These are phyloP conservation scores for Coemansia sp. DNA, from an alignment of 192 early-diverging fungal genomes.

Conservation along the genomic window DNA sequence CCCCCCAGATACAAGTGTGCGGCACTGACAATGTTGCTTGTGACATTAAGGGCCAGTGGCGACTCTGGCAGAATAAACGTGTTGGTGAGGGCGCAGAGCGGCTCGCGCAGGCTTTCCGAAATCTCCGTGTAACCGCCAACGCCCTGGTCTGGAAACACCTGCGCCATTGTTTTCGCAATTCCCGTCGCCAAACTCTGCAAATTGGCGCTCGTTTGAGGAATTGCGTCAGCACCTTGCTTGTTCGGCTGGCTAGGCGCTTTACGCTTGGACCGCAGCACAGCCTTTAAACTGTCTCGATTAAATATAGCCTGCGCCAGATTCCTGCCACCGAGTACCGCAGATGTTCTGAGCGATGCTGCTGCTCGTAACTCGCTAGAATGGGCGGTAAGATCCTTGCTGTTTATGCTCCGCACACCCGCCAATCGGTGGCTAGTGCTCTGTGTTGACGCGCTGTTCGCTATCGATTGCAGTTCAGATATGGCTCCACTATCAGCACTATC, in stretches of 20 bases:
- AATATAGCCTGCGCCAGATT: background rate
- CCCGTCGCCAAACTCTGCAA: slow-evolving; percentile 17
- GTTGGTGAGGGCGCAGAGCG: slow-evolving; percentile 20
- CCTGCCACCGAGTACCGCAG: background rate
- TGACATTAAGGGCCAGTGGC: slow-evolving; percentile 27
- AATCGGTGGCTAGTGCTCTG: background rate
- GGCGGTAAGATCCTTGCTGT: background rate
- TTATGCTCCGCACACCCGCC: background rate
- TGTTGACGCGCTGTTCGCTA: background rate
- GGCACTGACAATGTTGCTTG: background rate
- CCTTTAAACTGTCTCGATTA: background rate
- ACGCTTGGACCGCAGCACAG: background rate
- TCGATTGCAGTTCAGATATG: background rate
- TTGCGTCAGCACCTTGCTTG: background rate
- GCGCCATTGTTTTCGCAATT: slow-evolving; percentile 20
- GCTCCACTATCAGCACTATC: background rate
- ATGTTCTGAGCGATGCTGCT: background rate
- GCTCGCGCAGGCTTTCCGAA: slow-evolving; percentile 17
- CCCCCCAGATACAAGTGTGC: slow-evolving; percentile 12
- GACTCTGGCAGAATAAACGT: slow-evolving; percentile 35
- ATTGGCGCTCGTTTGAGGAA: background rate
- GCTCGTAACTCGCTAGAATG: slow-evolving; percentile 1
- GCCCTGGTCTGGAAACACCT: slow-evolving; percentile 15
- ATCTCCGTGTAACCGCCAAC: slow-evolving; percentile 7
- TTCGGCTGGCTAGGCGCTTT: background rate